Conservation (phyloP, 2,329 filamentous ascomycete genomes). For the Sporothrix protearum region DNA sequence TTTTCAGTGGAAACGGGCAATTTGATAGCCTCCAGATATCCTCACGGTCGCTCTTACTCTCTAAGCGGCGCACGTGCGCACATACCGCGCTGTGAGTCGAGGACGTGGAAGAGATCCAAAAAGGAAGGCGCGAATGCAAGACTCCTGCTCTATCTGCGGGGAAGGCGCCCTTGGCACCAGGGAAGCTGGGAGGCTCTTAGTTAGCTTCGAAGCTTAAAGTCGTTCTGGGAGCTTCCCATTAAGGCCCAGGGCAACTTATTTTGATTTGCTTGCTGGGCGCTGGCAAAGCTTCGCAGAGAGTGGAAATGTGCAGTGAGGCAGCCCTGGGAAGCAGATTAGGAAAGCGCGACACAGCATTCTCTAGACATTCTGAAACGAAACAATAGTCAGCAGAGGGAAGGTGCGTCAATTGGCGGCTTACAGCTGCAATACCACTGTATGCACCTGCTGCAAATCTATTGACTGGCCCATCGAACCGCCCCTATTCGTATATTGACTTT, state of each 20-base stretch:
- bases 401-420: no score
- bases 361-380: neutral
- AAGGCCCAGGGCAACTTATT: neutral
- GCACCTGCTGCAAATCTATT: no score
- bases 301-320: conserved; percentile 9
- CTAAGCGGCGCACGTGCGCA: conserved; percentile 12
- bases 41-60: neutral
- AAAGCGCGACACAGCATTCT: neutral
- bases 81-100: conserved; percentile 17
- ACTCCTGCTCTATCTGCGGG: neutral
- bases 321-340: neutral
- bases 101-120: neutral
- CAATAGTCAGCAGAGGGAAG: neutral
- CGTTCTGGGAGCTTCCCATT: neutral
- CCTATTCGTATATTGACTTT: neutral
- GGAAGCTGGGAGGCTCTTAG: neutral
- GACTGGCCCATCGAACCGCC: no score
- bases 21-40: neutral
- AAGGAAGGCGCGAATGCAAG: conserved; percentile 2
- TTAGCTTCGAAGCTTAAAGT: neutral
- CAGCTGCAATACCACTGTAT: no score
- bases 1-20: neutral
- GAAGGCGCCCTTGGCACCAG: conserved; percentile 11
- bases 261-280: neutral
- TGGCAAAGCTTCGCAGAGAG: neutral